A percentile compares a stretch with the other conserved stretches of the same genome.
Conservation (phyloP, 2,329 filamentous ascomycete species). For the Blastomyces percursus region DNA sequence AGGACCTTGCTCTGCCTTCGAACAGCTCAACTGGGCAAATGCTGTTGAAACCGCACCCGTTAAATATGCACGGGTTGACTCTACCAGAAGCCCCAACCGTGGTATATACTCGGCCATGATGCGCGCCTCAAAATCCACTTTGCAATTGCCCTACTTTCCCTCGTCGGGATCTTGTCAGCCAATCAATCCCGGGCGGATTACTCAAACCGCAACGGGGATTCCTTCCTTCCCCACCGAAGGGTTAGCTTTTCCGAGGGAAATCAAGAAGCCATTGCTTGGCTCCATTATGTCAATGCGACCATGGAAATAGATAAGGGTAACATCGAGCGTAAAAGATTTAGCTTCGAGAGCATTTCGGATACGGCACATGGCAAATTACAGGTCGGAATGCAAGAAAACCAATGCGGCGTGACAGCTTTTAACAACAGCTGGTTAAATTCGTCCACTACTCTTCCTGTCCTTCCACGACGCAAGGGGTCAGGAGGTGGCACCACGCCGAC, state of each 20-base stretch:
- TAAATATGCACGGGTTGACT: not conserved
- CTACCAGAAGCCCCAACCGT: not conserved
- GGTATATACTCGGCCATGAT: not conserved
- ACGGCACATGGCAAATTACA: not conserved
- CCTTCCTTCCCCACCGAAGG: not conserved
- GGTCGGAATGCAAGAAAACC: not conserved
- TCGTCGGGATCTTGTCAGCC: not conserved
- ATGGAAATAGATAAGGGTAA: not conserved
- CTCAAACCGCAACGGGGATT: not conserved
- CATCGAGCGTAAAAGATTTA: not conserved
- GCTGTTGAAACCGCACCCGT: too few relatives aligned
- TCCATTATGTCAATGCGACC: not conserved
- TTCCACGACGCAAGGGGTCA: not conserved
- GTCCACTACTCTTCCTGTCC: not conserved
- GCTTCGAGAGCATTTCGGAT: not conserved
- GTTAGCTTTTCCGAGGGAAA: not conserved
- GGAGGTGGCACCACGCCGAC: not conserved
- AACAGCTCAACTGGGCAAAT: too few relatives aligned
- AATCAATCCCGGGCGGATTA: not conserved
- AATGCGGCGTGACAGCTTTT: not conserved
- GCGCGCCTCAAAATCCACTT: not conserved
- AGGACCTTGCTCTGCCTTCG: too few relatives aligned
- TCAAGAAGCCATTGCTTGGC: not conserved
- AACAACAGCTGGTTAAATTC: not conserved
- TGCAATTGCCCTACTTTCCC: not conserved